phyloP scores from a whole-genome alignment of 106 monocot species.

The Chionographis japonica region DNA sequence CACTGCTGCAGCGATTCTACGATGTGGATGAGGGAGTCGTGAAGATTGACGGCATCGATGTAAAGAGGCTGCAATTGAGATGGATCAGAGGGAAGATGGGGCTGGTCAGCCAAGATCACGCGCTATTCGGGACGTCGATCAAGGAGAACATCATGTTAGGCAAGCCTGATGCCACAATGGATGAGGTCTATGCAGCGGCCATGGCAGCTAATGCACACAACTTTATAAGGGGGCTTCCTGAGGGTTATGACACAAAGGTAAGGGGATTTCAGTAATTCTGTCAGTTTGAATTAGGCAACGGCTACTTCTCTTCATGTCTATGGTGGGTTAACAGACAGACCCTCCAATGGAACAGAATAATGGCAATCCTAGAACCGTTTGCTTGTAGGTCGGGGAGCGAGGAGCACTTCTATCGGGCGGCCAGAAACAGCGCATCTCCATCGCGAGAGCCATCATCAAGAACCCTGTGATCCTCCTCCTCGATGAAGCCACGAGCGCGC shows the following conservation, averaged over 20 bases:
- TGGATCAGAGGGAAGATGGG: conserved; percentile 75
- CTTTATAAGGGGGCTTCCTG: conserved; percentile 61
- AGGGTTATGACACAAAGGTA: conserved; percentile 79
- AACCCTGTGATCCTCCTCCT: conserved; percentile 80
- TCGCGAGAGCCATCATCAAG: conserved; percentile 73
- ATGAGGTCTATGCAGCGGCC: conserved; percentile 59
- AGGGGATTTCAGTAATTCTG: neutral
- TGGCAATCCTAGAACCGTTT: neutral
- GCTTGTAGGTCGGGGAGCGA: conserved; percentile 60
- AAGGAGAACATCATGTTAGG: conserved; percentile 72
- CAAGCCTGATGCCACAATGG: conserved; percentile 48
- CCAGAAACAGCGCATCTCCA: conserved; percentile 81
- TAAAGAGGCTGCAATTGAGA: conserved; percentile 45
- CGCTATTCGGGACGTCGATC: conserved; percentile 63
- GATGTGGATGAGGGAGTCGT: conserved; percentile 43
- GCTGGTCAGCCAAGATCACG: conserved; percentile 77
- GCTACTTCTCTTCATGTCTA: neutral
- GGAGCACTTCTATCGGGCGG: conserved; percentile 71
- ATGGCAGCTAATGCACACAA: conserved; percentile 75
- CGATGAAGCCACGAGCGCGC: conserved; percentile 87
- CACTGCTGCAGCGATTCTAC: conserved; percentile 70
- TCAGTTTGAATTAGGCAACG: neutral
- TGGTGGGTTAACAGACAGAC: too few species aligned
- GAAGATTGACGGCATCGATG: conserved; percentile 56
- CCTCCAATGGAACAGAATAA: too few species aligned